Conservation (phyloP, 1,284 basidiomycete species). For the Moesziomyces globuligerus region DNA sequence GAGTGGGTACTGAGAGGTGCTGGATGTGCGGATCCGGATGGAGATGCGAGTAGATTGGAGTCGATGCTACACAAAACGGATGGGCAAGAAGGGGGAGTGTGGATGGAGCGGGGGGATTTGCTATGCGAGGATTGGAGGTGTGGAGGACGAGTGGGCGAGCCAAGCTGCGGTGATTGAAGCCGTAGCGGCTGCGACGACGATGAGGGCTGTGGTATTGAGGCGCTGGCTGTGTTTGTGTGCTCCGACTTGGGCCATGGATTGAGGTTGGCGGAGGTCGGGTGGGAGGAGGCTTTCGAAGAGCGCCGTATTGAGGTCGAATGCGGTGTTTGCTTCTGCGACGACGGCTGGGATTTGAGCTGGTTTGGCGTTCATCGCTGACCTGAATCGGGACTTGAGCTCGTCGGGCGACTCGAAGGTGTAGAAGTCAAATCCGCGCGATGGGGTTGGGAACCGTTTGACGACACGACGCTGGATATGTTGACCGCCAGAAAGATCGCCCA, state of each 20-base stretch:
- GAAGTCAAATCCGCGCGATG: conserved; percentile 73
- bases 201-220: no score
- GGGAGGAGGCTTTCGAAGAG: conserved; percentile 70
- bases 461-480: conserved; percentile 77
- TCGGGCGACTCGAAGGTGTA: conserved; percentile 79
- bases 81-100: no score
- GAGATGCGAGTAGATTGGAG: no score
- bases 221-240: no score
- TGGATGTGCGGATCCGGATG: no score
- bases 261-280: neutral
- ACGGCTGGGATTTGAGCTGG: conserved; percentile 67
- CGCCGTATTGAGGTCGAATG: conserved; percentile 76
- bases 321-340: conserved; percentile 75
- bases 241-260: no score
- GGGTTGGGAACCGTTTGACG: conserved; percentile 64
- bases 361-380: conserved; percentile 74
- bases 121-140: neutral
- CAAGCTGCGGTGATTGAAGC: neutral
- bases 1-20: no score
- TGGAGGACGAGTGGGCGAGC: neutral
- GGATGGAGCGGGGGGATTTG: no score
- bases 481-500: conserved; percentile 85
- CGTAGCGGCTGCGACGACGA: neutral
- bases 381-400: conserved; percentile 81
- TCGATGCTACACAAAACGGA: neutral